Evolutionary conservation across 2,329 filamentous ascomycete genomes (phyloP), one percentile per base, ranked within the genome.

Genomic region (Trichothecium sympodiale): DNA sequence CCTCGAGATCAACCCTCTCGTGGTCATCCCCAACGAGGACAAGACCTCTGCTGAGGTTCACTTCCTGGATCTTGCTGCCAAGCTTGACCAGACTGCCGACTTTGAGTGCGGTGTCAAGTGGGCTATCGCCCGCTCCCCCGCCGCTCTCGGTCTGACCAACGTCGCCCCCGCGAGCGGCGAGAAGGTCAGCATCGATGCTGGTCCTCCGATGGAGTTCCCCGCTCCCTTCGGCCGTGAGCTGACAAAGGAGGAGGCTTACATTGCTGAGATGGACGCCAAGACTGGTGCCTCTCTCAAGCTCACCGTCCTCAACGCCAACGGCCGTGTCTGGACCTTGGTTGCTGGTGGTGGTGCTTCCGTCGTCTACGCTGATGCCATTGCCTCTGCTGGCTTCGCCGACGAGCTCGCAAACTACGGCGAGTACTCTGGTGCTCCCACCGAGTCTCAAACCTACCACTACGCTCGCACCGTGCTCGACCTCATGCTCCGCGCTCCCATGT

Each of bases 331-430:
- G 91, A 98, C 91, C 41, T 76, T 98, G 45, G 91, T 98, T 46
- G 91, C 91, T 53, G 91, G 91, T 82, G 91, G 91, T 77, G 91
- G 91, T 85, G 91, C 91, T 44, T 98, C 91, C 34, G 91, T 98
- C 54, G 91, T 98, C 49, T 98, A 98, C 64, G 91, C 91, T 46
- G 91, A 98, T 60, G 91, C 91, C 64, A 98, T 98, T 63, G 91
- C 91, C 50, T 94, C 87, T 42, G 79, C 86, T 55, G 91, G 91
- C 46, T 96, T 94, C 61, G 87, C 93, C 45, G 80, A 86, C 52
- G 88, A 98, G 65, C 79, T 98, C 37, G 91, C 91, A 69, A 98
- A 98, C 80, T 98, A 98, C 60, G 91, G 91, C 62, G 91, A 98
- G 69, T 98, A 98, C 80, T 96, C 91, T 46, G 91, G 91, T 69